Conservation (phyloP, 495 filamentous ascomycete species). For the Penicillium bovifimosum region DNA sequence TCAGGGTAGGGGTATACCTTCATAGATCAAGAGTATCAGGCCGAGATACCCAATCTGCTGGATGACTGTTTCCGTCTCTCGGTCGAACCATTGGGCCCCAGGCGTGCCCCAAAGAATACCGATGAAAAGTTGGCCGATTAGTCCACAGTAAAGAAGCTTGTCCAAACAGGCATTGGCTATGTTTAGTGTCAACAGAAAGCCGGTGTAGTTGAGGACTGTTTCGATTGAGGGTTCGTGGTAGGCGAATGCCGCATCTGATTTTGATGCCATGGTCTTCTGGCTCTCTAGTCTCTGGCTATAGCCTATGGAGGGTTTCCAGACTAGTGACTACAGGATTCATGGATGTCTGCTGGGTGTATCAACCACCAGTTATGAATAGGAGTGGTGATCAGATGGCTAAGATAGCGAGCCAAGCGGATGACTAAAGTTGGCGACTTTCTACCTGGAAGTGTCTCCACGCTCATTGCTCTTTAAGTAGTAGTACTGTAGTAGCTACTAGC, state of each 20-base stretch:
- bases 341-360: too few relatives aligned
- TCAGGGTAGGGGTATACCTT: conserved; percentile 38
- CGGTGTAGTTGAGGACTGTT: conserved; percentile 54
- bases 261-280: background rate
- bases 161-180: conserved; percentile 53
- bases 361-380: too few relatives aligned
- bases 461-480: too few relatives aligned
- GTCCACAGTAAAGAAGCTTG: conserved; percentile 59
- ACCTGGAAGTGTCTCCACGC: too few relatives aligned
- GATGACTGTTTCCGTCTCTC: conserved; percentile 47
- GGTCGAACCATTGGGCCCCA: conserved; percentile 48
- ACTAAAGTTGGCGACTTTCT: too few relatives aligned
- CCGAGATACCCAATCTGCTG: conserved; percentile 73
- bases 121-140: conserved; percentile 69
- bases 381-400: too few relatives aligned
- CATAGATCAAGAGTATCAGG: conserved; percentile 67
- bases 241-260: conserved; percentile 30
- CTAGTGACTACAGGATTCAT: too few relatives aligned
- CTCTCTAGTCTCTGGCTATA: background rate
- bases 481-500: too few relatives aligned
- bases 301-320: background rate
- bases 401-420: too few relatives aligned
- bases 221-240: conserved; percentile 58
- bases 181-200: conserved; percentile 65
- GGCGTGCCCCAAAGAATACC: conserved; percentile 67